phyloP scores from a whole-genome alignment of 495 filamentous ascomycete species.

The Neurospora hispaniola region DNA sequence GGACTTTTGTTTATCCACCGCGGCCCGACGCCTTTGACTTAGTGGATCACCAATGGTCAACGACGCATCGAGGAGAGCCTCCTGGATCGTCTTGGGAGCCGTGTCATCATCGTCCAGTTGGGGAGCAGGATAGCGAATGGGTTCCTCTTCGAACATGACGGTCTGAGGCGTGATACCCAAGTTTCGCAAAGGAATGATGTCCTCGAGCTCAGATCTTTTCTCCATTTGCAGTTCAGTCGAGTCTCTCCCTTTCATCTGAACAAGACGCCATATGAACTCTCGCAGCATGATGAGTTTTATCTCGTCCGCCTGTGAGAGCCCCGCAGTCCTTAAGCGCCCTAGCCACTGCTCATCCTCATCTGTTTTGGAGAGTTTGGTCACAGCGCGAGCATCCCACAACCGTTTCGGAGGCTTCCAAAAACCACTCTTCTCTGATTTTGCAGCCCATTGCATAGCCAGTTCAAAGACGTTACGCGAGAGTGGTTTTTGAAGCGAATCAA shows the following conservation, averaged over 20 bases:
- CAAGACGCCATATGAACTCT: conserved; percentile 87
- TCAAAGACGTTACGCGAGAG: conserved; percentile 74
- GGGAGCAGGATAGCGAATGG: conserved; percentile 16
- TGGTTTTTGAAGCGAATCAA: conserved; percentile 77
- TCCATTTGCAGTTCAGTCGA: conserved; percentile 19
- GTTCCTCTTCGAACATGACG: conserved; percentile 76
- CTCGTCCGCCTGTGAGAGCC: conserved; percentile 77
- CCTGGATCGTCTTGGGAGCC: conserved; percentile 67
- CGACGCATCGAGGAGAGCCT: conserved; percentile 86
- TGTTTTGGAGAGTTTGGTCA: conserved; percentile 51
- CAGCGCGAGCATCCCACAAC: conserved; percentile 38
- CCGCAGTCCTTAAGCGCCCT: conserved; percentile 67
- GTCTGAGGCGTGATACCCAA: conserved; percentile 72
- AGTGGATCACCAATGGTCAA: conserved; percentile 69
- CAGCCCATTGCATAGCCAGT: conserved; percentile 75
- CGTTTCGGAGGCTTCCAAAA: conserved; percentile 76
- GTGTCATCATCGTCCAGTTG: conserved; percentile 22
- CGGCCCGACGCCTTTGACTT: conserved; percentile 45
- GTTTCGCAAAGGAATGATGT: conserved; percentile 57
- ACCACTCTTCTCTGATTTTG: conserved; percentile 61
- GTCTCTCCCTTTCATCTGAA: conserved; percentile 55
- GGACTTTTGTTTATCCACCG: conserved; percentile 39
- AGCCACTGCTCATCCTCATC: conserved; percentile 98
- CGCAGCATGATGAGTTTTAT: conserved; percentile 75
- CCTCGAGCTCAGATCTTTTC: conserved; percentile 41